Evolutionary conservation across 352 stramenopile species (phyloP).

Genomic region (Globisporangium barbulae): DNA sequence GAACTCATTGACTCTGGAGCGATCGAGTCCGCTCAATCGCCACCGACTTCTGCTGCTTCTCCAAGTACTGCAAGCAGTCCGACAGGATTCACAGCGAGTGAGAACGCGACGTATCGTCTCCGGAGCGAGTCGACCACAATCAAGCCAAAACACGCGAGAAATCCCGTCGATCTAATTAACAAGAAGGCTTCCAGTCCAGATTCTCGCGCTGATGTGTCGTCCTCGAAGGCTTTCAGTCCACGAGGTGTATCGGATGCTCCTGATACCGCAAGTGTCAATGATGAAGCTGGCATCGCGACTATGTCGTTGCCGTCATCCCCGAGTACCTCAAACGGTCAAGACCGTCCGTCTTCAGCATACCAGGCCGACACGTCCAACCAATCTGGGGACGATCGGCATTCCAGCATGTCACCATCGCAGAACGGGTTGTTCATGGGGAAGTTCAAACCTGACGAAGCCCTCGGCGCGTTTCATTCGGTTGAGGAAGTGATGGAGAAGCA

Average conservation of each 20-base stretch:
- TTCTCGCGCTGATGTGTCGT: not conserved
- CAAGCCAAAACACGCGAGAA: constrained; percentile 8
- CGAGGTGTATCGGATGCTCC: not conserved
- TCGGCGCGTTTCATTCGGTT: constrained; percentile 56
- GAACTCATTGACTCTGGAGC: constrained; percentile 64
- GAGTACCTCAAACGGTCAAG: constrained; percentile 8
- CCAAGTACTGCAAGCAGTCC: constrained; percentile 23
- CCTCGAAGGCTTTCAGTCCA: not conserved
- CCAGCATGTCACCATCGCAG: constrained; percentile 37
- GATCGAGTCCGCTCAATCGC: constrained; percentile 25
- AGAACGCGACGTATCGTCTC: constrained; percentile 30
- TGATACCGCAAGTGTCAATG: not conserved
- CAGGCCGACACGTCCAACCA: constrained; percentile 13
- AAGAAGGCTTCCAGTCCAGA: constrained; percentile 1
- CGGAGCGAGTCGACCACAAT: constrained; percentile 38
- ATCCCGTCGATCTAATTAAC: not conserved
- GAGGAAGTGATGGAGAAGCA: constrained; percentile 55
- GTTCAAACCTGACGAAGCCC: constrained; percentile 52
- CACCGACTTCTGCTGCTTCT: constrained; percentile 9
- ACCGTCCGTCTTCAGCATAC: constrained; percentile 16
- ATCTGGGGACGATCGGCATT: constrained; percentile 42
- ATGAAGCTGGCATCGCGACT: not conserved
- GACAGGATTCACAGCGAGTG: constrained; percentile 15
- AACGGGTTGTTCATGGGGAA: constrained; percentile 43
- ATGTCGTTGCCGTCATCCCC: constrained; percentile 12